Evolutionary conservation across 805 yeast genomes (phyloP), one percentile per base, ranked within the genome.

Genomic region (Lipomyces mesembrius): DNA sequence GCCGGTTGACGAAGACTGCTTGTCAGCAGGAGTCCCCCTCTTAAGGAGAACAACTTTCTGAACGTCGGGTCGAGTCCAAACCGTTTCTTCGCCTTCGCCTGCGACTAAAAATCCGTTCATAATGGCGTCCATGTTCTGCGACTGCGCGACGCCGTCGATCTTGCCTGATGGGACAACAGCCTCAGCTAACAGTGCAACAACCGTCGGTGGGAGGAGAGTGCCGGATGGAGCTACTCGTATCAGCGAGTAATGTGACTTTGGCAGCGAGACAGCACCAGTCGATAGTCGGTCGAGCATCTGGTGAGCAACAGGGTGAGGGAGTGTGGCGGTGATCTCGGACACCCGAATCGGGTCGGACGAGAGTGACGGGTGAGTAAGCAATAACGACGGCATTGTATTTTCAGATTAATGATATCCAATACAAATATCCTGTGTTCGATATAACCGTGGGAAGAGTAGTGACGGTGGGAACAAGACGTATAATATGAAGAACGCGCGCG

Each of bases 41-140:
- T 59, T 58, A 20, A 59, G 63, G 39, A 66, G 59, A n/a, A 65
- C 71, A 56, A 65, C 78, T 67, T 46, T 61, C 61, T 64, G 69
- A 3, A 79, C 76, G 34, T 77, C 79, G 5, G 90, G 89, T 75
- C 84, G 87, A 12, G 79, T 71, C 92, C 93, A 90, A 54, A 73
- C 74, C 32, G 81, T 78, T 32, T 79, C 82, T 17, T 69, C 73
- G 5, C 82, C 78, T n/a, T 17, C 69, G 17, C 59, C 70, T 1
- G 65, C 57, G 11, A 71, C 64, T 61, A 85, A 78, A 69, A 90
- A 88, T 0, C 93, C 94, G 39, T 83, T 82, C 81, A 88, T 82
- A 61, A 90, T 80, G 32, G 87, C 93, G 72, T 88, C 89, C 62
- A 91, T 75, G 57, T 62, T 65, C 59, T 68, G 71, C 20, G 54